These are phyloP conservation scores for Ceriops tagal DNA, from an alignment of 345 rosid genomes.

Conservation along the genomic window DNA sequence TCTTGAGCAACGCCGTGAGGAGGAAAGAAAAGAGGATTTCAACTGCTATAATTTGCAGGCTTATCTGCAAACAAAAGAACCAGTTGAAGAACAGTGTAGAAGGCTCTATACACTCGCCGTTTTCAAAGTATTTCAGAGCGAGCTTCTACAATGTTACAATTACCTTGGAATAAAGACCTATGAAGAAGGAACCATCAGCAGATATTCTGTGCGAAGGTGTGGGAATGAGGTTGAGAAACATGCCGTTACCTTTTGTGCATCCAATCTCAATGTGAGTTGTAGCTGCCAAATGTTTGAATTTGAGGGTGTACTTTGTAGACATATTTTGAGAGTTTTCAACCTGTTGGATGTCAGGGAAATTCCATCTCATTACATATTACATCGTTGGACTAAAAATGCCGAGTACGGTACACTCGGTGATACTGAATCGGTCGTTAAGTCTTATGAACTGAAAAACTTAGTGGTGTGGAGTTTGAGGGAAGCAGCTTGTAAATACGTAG, in stretches of 20 bases:
- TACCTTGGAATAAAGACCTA: constrained; percentile 63
- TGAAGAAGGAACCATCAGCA: constrained; percentile 69
- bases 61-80: constrained; percentile 67
- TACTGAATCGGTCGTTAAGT: constrained; percentile 49
- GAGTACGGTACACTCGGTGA: constrained; percentile 59
- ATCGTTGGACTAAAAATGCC: constrained; percentile 83
- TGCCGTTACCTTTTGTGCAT: constrained; percentile 58
- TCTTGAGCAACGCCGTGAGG: constrained; percentile 63
- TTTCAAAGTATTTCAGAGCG: constrained; percentile 78
- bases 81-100: constrained; percentile 79
- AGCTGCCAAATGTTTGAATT: constrained; percentile 94
- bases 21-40: constrained; percentile 82
- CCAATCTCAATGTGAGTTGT: constrained; percentile 62
- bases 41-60: constrained; percentile 64
- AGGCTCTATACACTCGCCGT: constrained; percentile 62
- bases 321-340: constrained; percentile 68
- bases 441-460: constrained; percentile 60
- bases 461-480: constrained; percentile 93
- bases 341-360: constrained; percentile 64
- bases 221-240: constrained; percentile 71
- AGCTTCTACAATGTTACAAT: constrained; percentile 60
- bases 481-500: constrained; percentile 71
- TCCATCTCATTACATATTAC: constrained; percentile 66
- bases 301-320: constrained; percentile 80
- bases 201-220: constrained; percentile 59